A percentile compares a stretch with the other conserved stretches of the same genome.
These are phyloP conservation scores for Candida odintsovae DNA, from an alignment of 805 yeast species.

Conservation along the genomic window DNA sequence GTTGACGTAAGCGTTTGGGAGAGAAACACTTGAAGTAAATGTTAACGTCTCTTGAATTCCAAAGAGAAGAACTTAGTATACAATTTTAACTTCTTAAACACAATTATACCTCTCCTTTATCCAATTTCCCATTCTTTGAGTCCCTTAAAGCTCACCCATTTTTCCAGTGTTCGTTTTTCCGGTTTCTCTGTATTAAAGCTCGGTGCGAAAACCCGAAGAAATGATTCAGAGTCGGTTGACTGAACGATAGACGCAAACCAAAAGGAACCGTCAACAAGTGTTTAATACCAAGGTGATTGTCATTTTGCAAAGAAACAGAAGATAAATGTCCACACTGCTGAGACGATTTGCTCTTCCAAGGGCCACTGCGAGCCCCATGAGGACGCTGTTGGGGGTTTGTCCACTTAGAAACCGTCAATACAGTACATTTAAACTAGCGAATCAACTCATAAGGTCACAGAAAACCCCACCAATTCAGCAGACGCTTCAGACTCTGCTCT, in stretches of 20 bases:
- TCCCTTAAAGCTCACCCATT: background rate
- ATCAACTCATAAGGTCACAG: background rate
- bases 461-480: background rate
- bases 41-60: too few species aligned
- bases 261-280: too few species aligned
- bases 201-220: background rate
- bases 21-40: too few species aligned
- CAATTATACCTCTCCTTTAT: too few species aligned
- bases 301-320: background rate
- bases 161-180: background rate
- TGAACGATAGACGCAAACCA: too few species aligned
- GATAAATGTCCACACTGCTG: background rate
- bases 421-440: background rate
- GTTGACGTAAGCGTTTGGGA: too few species aligned
- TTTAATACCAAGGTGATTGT: too few species aligned
- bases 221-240: background rate
- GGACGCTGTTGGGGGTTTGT: background rate
- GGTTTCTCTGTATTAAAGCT: too few species aligned
- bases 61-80: too few species aligned
- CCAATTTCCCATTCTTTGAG: too few species aligned
- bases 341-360: background rate
- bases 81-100: too few species aligned
- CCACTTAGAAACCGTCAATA: background rate
- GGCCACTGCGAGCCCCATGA: background rate
- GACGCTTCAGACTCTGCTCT: background rate